Evolutionary conservation across 208 protist genomes (phyloP).

Genomic region (Wallacemonas sp.): DNA sequence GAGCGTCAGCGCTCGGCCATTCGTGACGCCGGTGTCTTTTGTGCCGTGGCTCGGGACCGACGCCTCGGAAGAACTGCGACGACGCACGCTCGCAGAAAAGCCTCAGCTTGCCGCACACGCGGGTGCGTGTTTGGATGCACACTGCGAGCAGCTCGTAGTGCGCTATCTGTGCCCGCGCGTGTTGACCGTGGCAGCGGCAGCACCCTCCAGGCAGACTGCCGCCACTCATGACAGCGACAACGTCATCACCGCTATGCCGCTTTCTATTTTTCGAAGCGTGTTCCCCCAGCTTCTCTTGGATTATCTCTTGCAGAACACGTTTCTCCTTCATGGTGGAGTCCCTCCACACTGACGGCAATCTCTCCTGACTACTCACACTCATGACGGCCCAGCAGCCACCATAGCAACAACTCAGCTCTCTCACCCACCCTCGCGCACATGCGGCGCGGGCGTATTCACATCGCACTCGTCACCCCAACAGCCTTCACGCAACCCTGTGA

Average conservation of each 20-base stretch:
- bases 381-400: no score
- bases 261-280: slow-evolving; percentile 70
- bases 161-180: slow-evolving; percentile 39
- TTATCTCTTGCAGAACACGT: slow-evolving; percentile 58
- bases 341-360: no score
- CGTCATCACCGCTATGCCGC: slow-evolving; percentile 51
- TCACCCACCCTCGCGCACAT: no score
- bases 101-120: slow-evolving; percentile 18
- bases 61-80: slow-evolving; percentile 52
- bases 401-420: no score
- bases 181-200: background rate
- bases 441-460: no score
- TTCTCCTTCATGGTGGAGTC: slow-evolving; percentile 44
- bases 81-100: slow-evolving; percentile 23
- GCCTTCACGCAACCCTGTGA: no score
- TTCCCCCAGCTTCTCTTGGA: slow-evolving; percentile 83
- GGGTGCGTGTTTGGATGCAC: slow-evolving; percentile 35
- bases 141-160: slow-evolving; percentile 64
- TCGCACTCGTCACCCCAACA: no score
- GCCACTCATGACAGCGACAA: background rate
- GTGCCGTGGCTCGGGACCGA: slow-evolving; percentile 37
- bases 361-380: no score
- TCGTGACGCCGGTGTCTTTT: slow-evolving; percentile 27
- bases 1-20: slow-evolving; percentile 30
- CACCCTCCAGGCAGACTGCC: background rate